Conservation (phyloP, 805 yeast genomes). For the Saccharomycopsis fibuligera region DNA sequence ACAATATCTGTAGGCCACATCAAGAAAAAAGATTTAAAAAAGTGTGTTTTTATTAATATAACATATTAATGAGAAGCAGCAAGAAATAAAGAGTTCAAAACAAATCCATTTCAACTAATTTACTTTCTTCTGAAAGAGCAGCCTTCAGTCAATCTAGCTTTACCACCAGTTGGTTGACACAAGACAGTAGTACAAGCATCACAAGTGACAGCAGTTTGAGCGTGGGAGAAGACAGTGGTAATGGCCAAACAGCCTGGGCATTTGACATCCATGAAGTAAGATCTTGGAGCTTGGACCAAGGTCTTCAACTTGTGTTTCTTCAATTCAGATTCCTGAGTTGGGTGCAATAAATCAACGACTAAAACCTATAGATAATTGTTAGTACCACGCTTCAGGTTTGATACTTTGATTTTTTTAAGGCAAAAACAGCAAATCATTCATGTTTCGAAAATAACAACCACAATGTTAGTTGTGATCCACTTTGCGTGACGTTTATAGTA, state of each 20-base stretch:
- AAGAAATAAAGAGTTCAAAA: too few species aligned
- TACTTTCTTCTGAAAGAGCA: constrained; percentile 99
- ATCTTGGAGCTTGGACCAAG: constrained; percentile 97
- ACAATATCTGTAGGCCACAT: too few species aligned
- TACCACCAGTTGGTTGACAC: constrained; percentile 99
- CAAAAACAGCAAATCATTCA: too few species aligned
- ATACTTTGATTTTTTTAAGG: not conserved
- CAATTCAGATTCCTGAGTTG: constrained; percentile 94
- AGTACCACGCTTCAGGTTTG: not conserved
- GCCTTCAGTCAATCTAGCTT: constrained; percentile 99
- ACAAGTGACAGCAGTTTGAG: constrained; percentile 99
- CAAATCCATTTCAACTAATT: constrained; percentile 28
- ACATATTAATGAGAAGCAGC: too few species aligned
- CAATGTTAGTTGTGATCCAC: not conserved
- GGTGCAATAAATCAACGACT: constrained; percentile 98
- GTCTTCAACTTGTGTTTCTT: constrained; percentile 96
- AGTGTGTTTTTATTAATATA: too few species aligned
- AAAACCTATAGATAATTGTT: constrained; percentile 58
- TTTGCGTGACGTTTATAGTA: not conserved
- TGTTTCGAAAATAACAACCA: too few species aligned
- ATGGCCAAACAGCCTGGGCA: constrained; percentile 99
- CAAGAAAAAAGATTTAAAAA: too few species aligned
- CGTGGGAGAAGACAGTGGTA: constrained; percentile 99
- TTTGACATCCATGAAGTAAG: constrained; percentile 99
- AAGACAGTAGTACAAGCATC: constrained; percentile 97